Percentiles rank a stretch among this genome's conserved stretches.
Conservation (phyloP, 2,329 filamentous ascomycete species). For the Xylariaceae sp. region DNA sequence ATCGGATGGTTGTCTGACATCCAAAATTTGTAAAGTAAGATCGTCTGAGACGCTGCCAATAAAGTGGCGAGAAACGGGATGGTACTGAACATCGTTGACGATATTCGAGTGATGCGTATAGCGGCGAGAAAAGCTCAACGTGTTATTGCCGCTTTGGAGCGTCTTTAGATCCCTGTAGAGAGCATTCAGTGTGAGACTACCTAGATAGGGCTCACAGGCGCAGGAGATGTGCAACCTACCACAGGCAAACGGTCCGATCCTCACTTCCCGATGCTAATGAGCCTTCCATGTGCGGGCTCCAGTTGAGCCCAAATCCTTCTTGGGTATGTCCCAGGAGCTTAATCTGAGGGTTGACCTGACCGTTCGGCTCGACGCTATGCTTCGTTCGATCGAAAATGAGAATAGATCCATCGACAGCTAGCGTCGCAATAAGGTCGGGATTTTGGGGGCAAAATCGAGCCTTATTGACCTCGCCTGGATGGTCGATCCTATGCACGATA, state of each 20-base stretch:
- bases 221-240: conserved; percentile 49
- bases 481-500: conserved; percentile 92
- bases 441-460: conserved; percentile 97
- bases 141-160: conserved; percentile 64
- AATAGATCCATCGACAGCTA: conserved; percentile 81
- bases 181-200: conserved; percentile 2
- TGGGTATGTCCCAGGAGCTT: conserved; percentile 78
- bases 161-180: conserved; percentile 70
- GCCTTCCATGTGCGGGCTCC: conserved; percentile 81
- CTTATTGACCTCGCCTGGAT: conserved; percentile 97
- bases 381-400: conserved; percentile 96
- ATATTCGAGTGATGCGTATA: conserved; percentile 87
- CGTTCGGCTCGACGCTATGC: conserved; percentile 73
- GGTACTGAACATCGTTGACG: conserved; percentile 96
- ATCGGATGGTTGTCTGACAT: conserved; percentile 66
- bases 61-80: conserved; percentile 77
- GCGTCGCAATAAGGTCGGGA: conserved; percentile 90
- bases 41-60: conserved; percentile 96
- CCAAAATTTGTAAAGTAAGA: conserved; percentile 85
- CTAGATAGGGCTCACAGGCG: not conserved
- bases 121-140: conserved; percentile 64
- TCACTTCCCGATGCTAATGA: conserved; percentile 86
- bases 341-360: conserved; percentile 74
- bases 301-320: conserved; percentile 89
- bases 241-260: conserved; percentile 85